Conservation (phyloP, 768 basidiomycete genomes). For the Imleria badia region DNA sequence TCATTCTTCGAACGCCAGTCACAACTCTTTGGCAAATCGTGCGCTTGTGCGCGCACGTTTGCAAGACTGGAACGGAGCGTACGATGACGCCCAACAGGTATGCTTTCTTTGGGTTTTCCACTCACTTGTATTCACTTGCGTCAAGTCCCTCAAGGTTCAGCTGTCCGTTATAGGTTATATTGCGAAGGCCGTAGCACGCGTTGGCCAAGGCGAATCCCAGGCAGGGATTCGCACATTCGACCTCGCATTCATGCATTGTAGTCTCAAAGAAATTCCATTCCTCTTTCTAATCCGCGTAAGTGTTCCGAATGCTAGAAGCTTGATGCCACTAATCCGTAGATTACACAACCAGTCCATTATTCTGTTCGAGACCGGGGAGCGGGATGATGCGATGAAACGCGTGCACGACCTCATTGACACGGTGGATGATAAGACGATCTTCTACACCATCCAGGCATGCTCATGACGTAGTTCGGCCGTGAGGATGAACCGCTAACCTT, state of each 20-base stretch:
- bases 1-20: neutral
- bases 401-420: conserved; percentile 12
- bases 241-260: conserved; percentile 14
- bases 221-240: conserved; percentile 14
- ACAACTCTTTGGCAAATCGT: conserved; percentile 5
- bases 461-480: neutral
- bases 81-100: conserved; percentile 11
- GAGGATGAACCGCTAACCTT: neutral
- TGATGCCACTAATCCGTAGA: neutral
- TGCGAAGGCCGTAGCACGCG: conserved; percentile 14
- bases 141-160: conserved; percentile 12
- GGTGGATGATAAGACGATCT: conserved; percentile 7
- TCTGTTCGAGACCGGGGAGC: conserved; percentile 7
- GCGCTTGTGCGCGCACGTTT: conserved; percentile 10
- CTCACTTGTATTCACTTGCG: neutral
- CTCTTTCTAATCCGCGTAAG: conserved; percentile 14
- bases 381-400: conserved; percentile 14
- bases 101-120: neutral
- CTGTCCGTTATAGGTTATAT: conserved; percentile 13
- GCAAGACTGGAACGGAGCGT: conserved; percentile 8
- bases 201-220: conserved; percentile 11
- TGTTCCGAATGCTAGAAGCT: neutral
- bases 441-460: conserved; percentile 10
- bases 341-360: conserved; percentile 10
- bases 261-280: conserved; percentile 4